These are phyloP conservation scores for Solanum acaule DNA, from an alignment of 257 asterid genomes.

Conservation along the genomic window DNA sequence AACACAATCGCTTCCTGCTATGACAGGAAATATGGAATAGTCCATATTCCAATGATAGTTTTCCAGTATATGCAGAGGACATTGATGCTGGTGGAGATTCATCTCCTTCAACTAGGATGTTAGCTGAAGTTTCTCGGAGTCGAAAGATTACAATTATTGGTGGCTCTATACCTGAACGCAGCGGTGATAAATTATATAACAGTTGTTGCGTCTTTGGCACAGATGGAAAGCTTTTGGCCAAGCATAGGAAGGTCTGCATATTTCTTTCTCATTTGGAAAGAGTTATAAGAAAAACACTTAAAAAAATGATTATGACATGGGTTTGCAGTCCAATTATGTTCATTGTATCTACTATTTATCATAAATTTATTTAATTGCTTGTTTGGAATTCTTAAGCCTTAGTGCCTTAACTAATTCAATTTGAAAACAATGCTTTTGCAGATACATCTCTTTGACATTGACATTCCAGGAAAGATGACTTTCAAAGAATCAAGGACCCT, in stretches of 20 bases:
- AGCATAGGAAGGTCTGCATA: conserved; percentile 59
- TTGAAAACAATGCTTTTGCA: conserved; percentile 14
- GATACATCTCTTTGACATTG: conserved; percentile 86
- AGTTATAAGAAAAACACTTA: neutral
- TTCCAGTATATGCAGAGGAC: conserved; percentile 79
- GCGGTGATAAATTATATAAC: conserved; percentile 60
- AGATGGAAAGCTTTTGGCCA: conserved; percentile 61
- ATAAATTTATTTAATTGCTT: neutral
- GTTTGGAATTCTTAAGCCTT: neutral
- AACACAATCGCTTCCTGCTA: conserved; percentile 1
- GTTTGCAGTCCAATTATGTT: neutral
- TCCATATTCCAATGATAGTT: conserved; percentile 74
- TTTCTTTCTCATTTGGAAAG: neutral
- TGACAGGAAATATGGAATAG: conserved; percentile 86
- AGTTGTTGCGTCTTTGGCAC: conserved; percentile 73
- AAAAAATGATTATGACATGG: neutral
- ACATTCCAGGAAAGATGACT: conserved; percentile 77
- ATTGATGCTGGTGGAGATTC: conserved; percentile 57
- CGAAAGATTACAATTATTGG: conserved; percentile 67
- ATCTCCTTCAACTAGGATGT: conserved; percentile 78
- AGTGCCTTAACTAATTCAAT: neutral
- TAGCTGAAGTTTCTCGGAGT: conserved; percentile 55
- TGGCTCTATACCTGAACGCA: conserved; percentile 76
- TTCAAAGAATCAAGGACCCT: conserved; percentile 75
- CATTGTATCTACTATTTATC: neutral